Evolutionary conservation across 345 rosid species (phyloP).

Genomic region (Camelina laxa): DNA sequence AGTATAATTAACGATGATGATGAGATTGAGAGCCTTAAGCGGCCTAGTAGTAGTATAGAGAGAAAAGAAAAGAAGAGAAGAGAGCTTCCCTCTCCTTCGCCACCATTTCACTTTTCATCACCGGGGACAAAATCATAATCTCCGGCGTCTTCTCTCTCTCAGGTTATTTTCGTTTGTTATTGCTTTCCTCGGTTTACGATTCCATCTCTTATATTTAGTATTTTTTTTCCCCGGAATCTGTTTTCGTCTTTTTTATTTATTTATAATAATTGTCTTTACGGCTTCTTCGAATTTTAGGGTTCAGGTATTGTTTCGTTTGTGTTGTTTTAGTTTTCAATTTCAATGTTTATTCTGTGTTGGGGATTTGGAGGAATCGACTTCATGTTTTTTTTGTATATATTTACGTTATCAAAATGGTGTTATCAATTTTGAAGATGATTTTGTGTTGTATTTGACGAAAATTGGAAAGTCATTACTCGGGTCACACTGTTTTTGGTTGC

Average conservation of each 20-base stretch:
- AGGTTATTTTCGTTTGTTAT: constrained; percentile 3
- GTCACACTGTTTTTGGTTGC: constrained; percentile 17
- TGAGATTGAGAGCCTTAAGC: not conserved
- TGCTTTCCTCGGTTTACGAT: not conserved
- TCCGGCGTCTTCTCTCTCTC: constrained; percentile 16
- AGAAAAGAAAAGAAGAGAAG: not conserved
- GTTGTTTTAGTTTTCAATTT: not conserved
- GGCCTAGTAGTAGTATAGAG: not conserved
- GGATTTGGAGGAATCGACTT: not conserved
- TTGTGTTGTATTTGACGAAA: not conserved
- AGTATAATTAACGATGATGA: constrained; percentile 17
- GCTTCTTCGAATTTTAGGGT: constrained; percentile 4
- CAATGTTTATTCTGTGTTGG: not conserved
- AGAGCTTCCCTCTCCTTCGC: constrained; percentile 7
- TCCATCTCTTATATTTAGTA: not conserved
- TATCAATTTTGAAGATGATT: constrained; percentile 1
- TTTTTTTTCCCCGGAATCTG: not conserved
- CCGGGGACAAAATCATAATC: not conserved
- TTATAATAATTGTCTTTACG: not conserved
- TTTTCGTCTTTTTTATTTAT: too few relatives aligned
- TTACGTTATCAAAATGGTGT: not conserved
- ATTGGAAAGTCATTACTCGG: not conserved
- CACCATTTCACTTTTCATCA: constrained; percentile 10
- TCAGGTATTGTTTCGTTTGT: not conserved
- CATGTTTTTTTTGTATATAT: not conserved